A percentile compares a stretch with the other conserved stretches of the same genome.
phyloP scores from a whole-genome alignment of 306 rosid genomes.

The Quercus mongolica region DNA sequence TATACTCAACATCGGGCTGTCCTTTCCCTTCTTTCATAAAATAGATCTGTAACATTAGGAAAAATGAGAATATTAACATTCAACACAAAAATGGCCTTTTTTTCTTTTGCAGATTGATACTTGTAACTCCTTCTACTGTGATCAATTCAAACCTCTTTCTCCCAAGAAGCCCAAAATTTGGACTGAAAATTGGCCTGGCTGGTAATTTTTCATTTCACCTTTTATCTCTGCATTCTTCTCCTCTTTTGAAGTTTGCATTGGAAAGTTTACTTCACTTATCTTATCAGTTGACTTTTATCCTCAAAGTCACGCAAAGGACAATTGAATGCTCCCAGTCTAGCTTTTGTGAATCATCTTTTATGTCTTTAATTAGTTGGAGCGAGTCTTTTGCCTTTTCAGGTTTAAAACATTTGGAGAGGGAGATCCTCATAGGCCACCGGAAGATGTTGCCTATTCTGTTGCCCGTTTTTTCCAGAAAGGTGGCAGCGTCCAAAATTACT shows the following conservation, averaged over 20 bases:
- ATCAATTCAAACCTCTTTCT: conserved; percentile 75
- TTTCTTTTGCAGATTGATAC: conserved; percentile 75
- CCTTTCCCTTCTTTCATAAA: background rate
- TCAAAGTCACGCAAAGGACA: background rate
- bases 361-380: conserved; percentile 6
- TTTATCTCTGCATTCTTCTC: conserved; percentile 8
- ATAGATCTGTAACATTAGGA: conserved; percentile 4
- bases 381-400: conserved; percentile 44
- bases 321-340: conserved; percentile 8
- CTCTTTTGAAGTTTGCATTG: conserved; percentile 9
- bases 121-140: conserved; percentile 91
- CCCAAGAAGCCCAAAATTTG: conserved; percentile 88
- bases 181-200: conserved; percentile 99
- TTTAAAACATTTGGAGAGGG: conserved; percentile 89
- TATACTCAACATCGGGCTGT: background rate
- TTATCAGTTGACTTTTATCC: background rate
- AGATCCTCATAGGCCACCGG: conserved; percentile 93
- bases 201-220: conserved; percentile 47
- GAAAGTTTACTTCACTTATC: background rate
- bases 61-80: conserved; percentile 4
- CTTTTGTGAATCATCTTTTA: conserved; percentile 10
- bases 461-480: conserved; percentile 98
- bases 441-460: conserved; percentile 87
- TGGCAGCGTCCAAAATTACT: conserved; percentile 85
- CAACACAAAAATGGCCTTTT: conserved; percentile 4